A percentile compares a stretch with the other conserved stretches of the same genome.
phyloP scores from a whole-genome alignment of 176 grass and related monocot genomes.

The Triticum timopheevii region DNA sequence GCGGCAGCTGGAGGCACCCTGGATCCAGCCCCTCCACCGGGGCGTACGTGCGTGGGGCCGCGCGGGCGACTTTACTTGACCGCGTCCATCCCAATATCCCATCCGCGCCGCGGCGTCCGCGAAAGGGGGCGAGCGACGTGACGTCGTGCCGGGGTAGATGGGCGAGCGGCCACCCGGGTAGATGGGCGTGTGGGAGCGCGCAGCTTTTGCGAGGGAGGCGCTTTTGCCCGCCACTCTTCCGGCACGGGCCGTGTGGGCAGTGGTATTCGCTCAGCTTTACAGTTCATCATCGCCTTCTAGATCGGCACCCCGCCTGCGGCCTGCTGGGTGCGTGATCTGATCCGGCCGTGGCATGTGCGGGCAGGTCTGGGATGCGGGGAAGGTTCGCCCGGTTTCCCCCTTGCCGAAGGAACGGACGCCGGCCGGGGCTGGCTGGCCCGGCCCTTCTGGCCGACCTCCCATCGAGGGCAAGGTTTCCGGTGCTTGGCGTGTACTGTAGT shows the following conservation, averaged over 20 bases:
- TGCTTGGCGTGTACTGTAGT: background rate
- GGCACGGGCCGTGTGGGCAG: background rate
- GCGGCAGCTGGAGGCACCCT: conserved; percentile 35
- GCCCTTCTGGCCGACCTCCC: background rate
- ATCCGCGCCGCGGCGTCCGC: conserved; percentile 12
- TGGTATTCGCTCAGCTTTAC: conserved; percentile 30
- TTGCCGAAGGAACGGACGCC: conserved; percentile 11
- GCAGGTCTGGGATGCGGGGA: conserved; percentile 20
- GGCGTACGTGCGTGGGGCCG: background rate
- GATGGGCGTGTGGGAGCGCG: background rate
- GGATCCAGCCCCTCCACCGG: conserved; percentile 21
- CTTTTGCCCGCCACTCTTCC: background rate
- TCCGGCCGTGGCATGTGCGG: conserved; percentile 37
- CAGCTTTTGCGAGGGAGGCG: background rate
- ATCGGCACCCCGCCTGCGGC: background rate
- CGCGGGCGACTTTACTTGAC: conserved; percentile 16
- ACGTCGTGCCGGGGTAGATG: background rate
- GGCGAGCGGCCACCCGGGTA: background rate
- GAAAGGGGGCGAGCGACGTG: background rate
- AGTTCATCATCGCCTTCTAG: conserved; percentile 23
- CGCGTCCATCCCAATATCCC: background rate
- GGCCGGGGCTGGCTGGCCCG: background rate
- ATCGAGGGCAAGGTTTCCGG: conserved; percentile 11
- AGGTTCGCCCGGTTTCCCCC: conserved; percentile 25
- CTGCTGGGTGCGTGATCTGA: background rate